Conservation (phyloP, 495 filamentous ascomycete species). For the Lentithecium fluviatile region DNA sequence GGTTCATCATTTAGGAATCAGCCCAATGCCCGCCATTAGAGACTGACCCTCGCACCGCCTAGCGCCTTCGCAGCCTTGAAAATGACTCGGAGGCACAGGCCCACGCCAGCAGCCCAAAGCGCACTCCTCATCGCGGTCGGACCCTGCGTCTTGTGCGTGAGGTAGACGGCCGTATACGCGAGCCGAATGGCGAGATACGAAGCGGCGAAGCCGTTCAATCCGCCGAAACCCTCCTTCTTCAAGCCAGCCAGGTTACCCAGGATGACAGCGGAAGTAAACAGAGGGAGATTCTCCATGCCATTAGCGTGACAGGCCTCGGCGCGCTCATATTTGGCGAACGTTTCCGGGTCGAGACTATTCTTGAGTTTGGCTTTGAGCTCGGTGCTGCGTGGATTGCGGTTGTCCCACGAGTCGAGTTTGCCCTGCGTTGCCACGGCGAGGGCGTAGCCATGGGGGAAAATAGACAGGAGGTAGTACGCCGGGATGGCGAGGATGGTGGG, state of each 20-base stretch:
- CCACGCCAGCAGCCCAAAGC: conserved; percentile 16
- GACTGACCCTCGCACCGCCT: conserved; percentile 3
- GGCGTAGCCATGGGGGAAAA: conserved; percentile 44
- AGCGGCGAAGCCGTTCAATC: conserved; percentile 27
- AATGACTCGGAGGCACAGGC: conserved; percentile 20
- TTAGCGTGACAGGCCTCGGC: conserved; percentile 47
- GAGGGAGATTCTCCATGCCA: conserved; percentile 47
- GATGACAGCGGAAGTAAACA: conserved; percentile 46
- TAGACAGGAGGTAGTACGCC: conserved; percentile 41
- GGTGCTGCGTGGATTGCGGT: conserved; percentile 41
- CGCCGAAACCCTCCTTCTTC: conserved; percentile 21
- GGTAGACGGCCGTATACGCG: conserved; percentile 41
- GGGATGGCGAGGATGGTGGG: conserved; percentile 46
- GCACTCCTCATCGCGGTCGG: conserved; percentile 19
- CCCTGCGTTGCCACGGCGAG: conserved; percentile 34
- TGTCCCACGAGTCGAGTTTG: conserved; percentile 39
- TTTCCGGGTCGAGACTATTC: conserved; percentile 32
- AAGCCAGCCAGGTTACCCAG: conserved; percentile 45
- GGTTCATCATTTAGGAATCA: too few species aligned
- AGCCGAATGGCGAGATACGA: conserved; percentile 38
- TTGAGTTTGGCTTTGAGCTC: conserved; percentile 34
- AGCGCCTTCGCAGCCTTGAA: conserved; percentile 29
- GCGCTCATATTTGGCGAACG: conserved; percentile 43
- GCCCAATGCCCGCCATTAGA: not conserved
- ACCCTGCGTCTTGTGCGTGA: conserved; percentile 26